Evolutionary conservation across 345 rosid species (phyloP).

Genomic region (Nephelium lappaceum): DNA sequence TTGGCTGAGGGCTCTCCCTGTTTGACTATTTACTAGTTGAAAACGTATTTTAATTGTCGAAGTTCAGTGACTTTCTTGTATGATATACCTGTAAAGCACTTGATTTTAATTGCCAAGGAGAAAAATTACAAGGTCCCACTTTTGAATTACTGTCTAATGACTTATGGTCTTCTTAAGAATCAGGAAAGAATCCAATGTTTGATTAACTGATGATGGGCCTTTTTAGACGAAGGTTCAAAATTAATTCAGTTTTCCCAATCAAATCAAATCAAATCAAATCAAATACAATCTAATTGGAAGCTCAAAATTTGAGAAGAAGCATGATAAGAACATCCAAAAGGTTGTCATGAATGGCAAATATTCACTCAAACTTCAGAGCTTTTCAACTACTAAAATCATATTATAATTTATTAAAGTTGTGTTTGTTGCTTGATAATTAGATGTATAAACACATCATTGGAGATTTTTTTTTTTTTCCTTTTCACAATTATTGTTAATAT

Average conservation of each 20-base stretch:
- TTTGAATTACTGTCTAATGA: constrained; percentile 22
- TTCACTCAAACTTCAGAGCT: background rate
- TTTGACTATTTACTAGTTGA: constrained; percentile 7
- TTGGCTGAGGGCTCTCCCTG: background rate
- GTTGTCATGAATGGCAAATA: background rate
- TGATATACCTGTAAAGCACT: constrained; percentile 4
- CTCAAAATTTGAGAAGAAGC: background rate
- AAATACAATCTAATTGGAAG: background rate
- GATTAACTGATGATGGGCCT: too few relatives aligned
- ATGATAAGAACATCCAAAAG: background rate
- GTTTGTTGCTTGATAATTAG: background rate
- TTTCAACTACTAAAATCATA: background rate
- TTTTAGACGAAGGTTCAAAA: background rate
- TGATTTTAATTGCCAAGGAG: background rate
- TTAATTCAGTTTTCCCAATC: background rate
- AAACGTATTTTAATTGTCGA: constrained; percentile 1
- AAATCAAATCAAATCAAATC: background rate
- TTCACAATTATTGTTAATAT: background rate
- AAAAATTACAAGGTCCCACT: constrained; percentile 22
- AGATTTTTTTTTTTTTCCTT: background rate
- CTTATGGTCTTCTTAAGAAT: constrained; percentile 4
- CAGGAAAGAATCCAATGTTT: constrained; percentile 38
- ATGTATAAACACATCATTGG: background rate
- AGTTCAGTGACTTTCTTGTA: background rate
- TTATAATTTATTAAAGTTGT: constrained; percentile 10